These are phyloP conservation scores for Prinsepia uniflora DNA, from an alignment of 306 rosid species.

Conservation along the genomic window DNA sequence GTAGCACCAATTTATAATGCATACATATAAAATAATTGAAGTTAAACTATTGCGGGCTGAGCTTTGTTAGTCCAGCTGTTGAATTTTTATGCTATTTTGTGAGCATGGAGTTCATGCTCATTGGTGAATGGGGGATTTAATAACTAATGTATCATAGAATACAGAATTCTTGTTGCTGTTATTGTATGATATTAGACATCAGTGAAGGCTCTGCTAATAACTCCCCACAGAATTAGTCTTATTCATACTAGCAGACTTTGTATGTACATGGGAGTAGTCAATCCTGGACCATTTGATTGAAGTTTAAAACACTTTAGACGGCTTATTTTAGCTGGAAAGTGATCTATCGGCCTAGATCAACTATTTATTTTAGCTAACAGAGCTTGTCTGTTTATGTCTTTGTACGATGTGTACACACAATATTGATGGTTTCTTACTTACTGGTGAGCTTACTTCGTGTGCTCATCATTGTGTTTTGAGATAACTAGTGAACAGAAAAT, in stretches of 20 bases:
- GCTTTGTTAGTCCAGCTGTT: not conserved
- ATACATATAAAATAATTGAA: not conserved
- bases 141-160: constrained; percentile 28
- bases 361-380: not conserved
- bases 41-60: no score
- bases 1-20: not conserved
- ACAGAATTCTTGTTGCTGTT: not conserved
- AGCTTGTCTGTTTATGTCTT: not conserved
- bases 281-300: not conserved
- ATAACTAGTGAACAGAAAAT: not conserved
- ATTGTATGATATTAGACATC: no score
- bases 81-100: not conserved
- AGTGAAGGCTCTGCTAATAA: not conserved
- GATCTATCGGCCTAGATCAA: not conserved
- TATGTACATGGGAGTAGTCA: not conserved
- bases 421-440: not conserved
- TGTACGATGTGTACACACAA: not conserved
- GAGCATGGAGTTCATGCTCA: not conserved
- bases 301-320: not conserved
- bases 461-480: not conserved
- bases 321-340: not conserved
- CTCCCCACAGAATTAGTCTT: not conserved
- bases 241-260: not conserved
- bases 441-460: not conserved
- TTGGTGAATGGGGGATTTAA: not conserved